phyloP scores from a whole-genome alignment of 2,329 filamentous ascomycete genomes.

The Escovopsis weberi region DNA sequence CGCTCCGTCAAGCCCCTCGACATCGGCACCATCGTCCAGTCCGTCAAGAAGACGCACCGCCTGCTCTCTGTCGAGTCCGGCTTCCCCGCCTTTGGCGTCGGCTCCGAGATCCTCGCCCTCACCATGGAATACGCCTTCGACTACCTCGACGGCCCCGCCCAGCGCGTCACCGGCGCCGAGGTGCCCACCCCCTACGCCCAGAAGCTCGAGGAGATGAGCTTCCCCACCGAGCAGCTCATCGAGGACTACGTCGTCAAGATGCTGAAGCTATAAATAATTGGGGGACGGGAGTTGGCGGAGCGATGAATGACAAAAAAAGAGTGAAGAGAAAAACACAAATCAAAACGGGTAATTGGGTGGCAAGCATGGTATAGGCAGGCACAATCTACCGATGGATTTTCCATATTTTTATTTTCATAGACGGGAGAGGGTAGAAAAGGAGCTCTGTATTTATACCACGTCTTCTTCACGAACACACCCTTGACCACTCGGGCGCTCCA shows the following conservation, averaged over 20 bases:
- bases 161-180: slow-evolving; percentile 90
- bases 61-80: slow-evolving; percentile 88
- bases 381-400: slow-evolving; percentile 6
- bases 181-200: slow-evolving; percentile 92
- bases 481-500: slow-evolving; percentile 3
- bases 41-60: slow-evolving; percentile 95
- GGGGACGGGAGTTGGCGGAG: too few species aligned
- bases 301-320: not conserved
- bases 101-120: slow-evolving; percentile 82
- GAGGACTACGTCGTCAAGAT: slow-evolving; percentile 81
- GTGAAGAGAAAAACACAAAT: not conserved
- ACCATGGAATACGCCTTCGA: slow-evolving; percentile 98
- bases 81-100: slow-evolving; percentile 89
- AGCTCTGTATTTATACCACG: slow-evolving; percentile 16
- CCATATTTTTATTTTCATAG: slow-evolving; percentile 16
- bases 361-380: slow-evolving; percentile 7
- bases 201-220: slow-evolving; percentile 86
- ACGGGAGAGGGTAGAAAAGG: slow-evolving; percentile 16
- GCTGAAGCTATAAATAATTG: slow-evolving; percentile 49
- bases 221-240: slow-evolving; percentile 83
- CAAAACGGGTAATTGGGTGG: not conserved
- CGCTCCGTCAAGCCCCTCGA: slow-evolving; percentile 95
- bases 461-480: slow-evolving; percentile 23
- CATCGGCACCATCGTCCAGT: slow-evolving; percentile 87
- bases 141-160: slow-evolving; percentile 87